Percentiles rank a stretch among this genome's conserved stretches.
Evolutionary conservation across 441 rosid genomes (phyloP).

Genomic region (Macaranga tanarius): DNA sequence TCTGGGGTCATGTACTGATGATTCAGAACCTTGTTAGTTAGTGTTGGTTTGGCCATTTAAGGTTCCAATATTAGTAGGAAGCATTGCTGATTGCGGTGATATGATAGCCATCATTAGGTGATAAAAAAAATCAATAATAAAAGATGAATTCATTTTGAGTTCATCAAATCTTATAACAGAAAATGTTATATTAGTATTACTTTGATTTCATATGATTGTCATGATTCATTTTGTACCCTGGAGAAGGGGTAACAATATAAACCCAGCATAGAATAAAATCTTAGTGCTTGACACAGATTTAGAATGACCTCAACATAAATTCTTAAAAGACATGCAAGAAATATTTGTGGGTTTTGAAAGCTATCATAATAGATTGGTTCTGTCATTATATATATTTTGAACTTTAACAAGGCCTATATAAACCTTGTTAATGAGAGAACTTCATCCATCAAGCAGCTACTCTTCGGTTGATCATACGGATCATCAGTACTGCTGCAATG

Average conservation of each 20-base stretch:
- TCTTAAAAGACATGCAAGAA: neutral
- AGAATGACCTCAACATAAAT: slow-evolving; percentile 29
- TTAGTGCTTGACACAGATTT: slow-evolving; percentile 21
- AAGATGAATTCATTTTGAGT: neutral
- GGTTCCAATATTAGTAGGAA: neutral
- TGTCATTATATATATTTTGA: slow-evolving; percentile 16
- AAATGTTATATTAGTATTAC: neutral
- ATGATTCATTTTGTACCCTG: slow-evolving; percentile 29
- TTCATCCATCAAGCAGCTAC: slow-evolving; percentile 27
- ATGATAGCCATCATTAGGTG: neutral
- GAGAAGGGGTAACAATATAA: slow-evolving; percentile 3
- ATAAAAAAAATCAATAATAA: neutral
- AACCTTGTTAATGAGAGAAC: slow-evolving; percentile 8
- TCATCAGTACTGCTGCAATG: slow-evolving; percentile 13
- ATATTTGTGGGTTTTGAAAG: neutral
- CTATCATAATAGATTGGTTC: slow-evolving; percentile 30
- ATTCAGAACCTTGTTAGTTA: neutral
- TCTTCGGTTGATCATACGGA: neutral
- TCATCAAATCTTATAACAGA: neutral
- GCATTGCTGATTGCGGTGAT: neutral
- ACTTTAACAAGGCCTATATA: slow-evolving; percentile 22
- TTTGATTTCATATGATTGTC: slow-evolving; percentile 11
- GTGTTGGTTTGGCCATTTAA: neutral
- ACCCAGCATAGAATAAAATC: slow-evolving; percentile 10
- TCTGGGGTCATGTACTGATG: neutral